Percentiles rank a stretch among this genome's conserved stretches.
phyloP scores from a whole-genome alignment of 116 monocot species.

The Posidonia oceanica region DNA sequence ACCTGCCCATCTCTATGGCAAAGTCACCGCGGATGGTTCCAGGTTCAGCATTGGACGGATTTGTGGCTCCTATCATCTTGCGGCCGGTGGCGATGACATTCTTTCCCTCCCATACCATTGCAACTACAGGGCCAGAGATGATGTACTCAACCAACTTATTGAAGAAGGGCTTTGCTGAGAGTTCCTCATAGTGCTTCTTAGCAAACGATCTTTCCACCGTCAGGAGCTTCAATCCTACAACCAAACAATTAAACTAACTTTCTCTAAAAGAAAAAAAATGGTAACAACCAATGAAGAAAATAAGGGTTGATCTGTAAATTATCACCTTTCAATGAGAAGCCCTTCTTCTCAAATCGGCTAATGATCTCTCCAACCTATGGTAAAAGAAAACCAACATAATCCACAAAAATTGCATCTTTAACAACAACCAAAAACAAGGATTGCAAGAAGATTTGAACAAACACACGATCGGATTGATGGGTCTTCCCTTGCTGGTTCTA shows the following conservation, averaged over 20 bases:
- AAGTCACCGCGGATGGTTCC: constrained; percentile 86
- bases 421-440: not conserved
- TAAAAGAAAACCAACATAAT: no score
- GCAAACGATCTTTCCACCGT: constrained; percentile 54
- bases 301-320: no score
- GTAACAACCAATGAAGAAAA: no score
- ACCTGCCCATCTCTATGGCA: constrained; percentile 75
- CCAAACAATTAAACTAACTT: constrained; percentile 13
- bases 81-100: constrained; percentile 64
- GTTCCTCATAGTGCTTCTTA: constrained; percentile 19
- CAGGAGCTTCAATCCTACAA: constrained; percentile 81
- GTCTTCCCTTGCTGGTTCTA: no score
- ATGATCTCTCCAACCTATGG: no score
- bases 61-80: constrained; percentile 84
- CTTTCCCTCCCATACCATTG: constrained; percentile 96
- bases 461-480: no score
- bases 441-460: no score
- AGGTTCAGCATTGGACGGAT: constrained; percentile 59
- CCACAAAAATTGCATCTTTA: no score
- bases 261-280: no score
- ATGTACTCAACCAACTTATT: constrained; percentile 78
- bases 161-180: constrained; percentile 75
- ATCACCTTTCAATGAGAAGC: no score
- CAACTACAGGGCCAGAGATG: constrained; percentile 83
- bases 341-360: no score